Base-by-base conservation (phyloP, 2,329 filamentous ascomycete genomes). In the Colletotrichum australisinense region DNA sequence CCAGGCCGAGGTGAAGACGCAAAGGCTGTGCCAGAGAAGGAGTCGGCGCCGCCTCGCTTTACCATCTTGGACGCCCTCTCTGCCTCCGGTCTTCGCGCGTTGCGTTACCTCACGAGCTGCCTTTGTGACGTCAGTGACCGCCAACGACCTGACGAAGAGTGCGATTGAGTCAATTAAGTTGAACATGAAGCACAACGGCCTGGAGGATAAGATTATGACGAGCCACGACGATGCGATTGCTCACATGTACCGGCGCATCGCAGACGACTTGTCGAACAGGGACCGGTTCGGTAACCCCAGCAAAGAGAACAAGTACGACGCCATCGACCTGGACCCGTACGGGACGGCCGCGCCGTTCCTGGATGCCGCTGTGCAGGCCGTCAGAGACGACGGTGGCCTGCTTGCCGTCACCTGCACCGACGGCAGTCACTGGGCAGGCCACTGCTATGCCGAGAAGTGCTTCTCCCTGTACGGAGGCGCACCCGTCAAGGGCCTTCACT, bases 331-430 rank as follows among this genome's bases (percentile, higher is more conserved):
- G 35, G 97, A 99, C 81, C 97, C 97, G 0, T 99, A 99, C 78
- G 97, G 97, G 55, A 97, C 95, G 0, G 97, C 96, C 1, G 94
- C 94, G 11, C 94, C 94, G 1, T 99, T 99, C 82, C 89, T 99
- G 67, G 97, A 99, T 80, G 92, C 94, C 1, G 95, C 97, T 1
- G 87, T 99, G 9, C 95, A 98, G 83, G 91, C 94, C 1, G 89
- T 98, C 8, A 91, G 89, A 62, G 90, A 93, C 75, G 94, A 98
- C 77, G 96, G 96, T 1, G 97, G 97, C 4, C 87, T 99, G 52
- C 88, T 99, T 5, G 98, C 95, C 81, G 93, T 99, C 5, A 99
- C 97, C 1, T 99, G 97, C 83, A 99, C 97, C 0, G 97, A 99
- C 82, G 95, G 96, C 11, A 95, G 94, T 11, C 94, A 99, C 2